These are phyloP conservation scores for Hymenotorrendiella dingleyae DNA, from an alignment of 2,329 filamentous ascomycete species.

Conservation along the genomic window DNA sequence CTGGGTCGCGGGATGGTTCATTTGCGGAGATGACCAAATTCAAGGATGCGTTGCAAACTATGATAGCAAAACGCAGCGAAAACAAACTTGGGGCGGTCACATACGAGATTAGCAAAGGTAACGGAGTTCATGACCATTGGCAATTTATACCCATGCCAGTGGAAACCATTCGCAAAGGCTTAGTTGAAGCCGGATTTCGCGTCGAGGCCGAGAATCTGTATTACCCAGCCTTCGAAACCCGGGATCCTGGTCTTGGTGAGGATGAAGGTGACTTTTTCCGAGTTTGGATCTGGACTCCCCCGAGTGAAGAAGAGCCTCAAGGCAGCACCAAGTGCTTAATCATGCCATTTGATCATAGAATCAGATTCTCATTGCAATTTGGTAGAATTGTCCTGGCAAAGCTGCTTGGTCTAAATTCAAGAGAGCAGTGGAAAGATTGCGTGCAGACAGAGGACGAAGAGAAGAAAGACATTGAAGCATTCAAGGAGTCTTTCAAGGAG, in stretches of 20 bases:
- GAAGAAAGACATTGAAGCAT: conserved; percentile 66
- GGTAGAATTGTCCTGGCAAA: conserved; percentile 84
- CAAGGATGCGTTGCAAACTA: conserved; percentile 67
- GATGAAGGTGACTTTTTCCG: conserved; percentile 68
- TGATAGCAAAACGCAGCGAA: conserved; percentile 55
- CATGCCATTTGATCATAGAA: conserved; percentile 64
- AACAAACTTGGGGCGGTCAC: conserved; percentile 73
- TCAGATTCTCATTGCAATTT: conserved; percentile 87
- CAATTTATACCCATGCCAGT: conserved; percentile 77
- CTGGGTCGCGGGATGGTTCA: conserved; percentile 51
- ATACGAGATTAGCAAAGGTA: conserved; percentile 81
- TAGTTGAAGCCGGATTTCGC: conserved; percentile 84
- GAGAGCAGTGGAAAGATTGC: conserved; percentile 82
- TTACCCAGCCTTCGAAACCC: conserved; percentile 45
- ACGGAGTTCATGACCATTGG: conserved; percentile 88
- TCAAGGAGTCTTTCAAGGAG: conserved; percentile 74
- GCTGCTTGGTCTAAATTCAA: conserved; percentile 69
- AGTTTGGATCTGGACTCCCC: conserved; percentile 67
- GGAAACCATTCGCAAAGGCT: conserved; percentile 60
- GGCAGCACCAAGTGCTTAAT: conserved; percentile 60
- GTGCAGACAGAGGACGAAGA: conserved; percentile 74
- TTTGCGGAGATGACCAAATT: conserved; percentile 80
- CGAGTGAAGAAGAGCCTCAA: conserved; percentile 38
- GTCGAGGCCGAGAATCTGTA: conserved; percentile 75
- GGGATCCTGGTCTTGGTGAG: conserved; percentile 45